Evolutionary conservation across 192 early-diverging fungal genomes (phyloP), one percentile per base, ranked within the genome.

Genomic region (Backusella westeae): DNA sequence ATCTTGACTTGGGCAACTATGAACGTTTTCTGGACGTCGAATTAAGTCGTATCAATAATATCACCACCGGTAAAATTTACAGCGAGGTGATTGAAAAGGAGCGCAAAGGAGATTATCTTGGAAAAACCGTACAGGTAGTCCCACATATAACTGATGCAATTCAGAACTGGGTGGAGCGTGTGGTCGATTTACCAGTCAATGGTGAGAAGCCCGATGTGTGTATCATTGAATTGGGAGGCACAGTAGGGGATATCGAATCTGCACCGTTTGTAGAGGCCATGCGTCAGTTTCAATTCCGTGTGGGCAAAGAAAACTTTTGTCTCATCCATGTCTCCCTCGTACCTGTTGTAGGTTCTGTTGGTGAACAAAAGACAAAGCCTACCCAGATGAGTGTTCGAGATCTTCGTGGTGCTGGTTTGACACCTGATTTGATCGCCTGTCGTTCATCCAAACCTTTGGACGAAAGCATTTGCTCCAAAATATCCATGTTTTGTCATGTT

Each of bases 281-380:
- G 94, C 94, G 98, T 73, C 98, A 99, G 85, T 99, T 99, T 91
- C 98, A 99, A 83, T 98, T 98, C 89, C 93, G 97, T 77, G 98
- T 99, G 29, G 98, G 98, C 14, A 91, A 93, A 82, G 96, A 96
- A 72, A 99, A 99, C 90, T 98, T 99, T 81, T 97, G 93, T 74
- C 81, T 98, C 78, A 96, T 98, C 77, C 98, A 98, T 80, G 98
- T 99, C 9, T 98, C 98, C 19, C 87, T 99, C 67, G 92, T 99
- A 14, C 98, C 98, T 34, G 92, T 98, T 7, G 95, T 99, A 34
- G 98, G 98, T 38, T 91, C 94, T 1, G 98, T 99, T 35, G 97
- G 97, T 73, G 98, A 99, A 81, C 98, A 98, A 85, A 99, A 99
- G 90, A 98, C 97, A 26, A 99, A 99, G 88, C 98, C 98, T 71